These are phyloP conservation scores for Fusarium udum DNA, from an alignment of 2,329 filamentous ascomycete genomes.

Conservation along the genomic window DNA sequence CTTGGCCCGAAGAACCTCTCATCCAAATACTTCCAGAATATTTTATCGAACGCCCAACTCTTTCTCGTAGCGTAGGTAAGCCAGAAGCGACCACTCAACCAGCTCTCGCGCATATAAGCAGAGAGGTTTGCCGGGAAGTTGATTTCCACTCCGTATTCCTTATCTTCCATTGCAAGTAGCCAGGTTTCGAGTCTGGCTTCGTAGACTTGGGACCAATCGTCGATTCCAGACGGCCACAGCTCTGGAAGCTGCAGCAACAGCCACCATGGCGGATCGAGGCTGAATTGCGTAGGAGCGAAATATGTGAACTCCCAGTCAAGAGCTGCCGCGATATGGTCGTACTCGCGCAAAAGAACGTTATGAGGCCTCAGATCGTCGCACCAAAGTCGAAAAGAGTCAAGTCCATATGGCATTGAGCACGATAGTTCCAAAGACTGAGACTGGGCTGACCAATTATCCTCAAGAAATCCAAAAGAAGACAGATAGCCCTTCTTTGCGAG, in stretches of 20 bases:
- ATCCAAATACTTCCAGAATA: not conserved
- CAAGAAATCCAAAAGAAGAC: slow-evolving; percentile 42
- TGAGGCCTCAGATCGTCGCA: slow-evolving; percentile 46
- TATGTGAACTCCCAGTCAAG: not conserved
- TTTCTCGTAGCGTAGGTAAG: not conserved
- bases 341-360: not conserved
- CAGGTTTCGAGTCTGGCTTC: not conserved
- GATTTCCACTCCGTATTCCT: not conserved
- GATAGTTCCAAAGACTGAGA: not conserved
- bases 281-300: not conserved
- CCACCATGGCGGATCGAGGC: not conserved
- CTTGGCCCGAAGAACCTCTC: not conserved
- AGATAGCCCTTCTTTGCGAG: slow-evolving; percentile 43
- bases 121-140: not conserved
- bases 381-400: slow-evolving; percentile 40
- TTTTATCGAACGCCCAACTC: not conserved
- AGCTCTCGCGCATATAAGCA: not conserved
- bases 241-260: not conserved
- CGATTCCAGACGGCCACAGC: not conserved
- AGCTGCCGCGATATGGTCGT: not conserved
- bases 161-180: not conserved
- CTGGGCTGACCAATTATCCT: slow-evolving; percentile 46
- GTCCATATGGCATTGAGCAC: not conserved
- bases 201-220: not conserved
- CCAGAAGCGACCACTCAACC: not conserved